Conservation (phyloP, 163 green algal species). For the Scenedesmus sp. region DNA sequence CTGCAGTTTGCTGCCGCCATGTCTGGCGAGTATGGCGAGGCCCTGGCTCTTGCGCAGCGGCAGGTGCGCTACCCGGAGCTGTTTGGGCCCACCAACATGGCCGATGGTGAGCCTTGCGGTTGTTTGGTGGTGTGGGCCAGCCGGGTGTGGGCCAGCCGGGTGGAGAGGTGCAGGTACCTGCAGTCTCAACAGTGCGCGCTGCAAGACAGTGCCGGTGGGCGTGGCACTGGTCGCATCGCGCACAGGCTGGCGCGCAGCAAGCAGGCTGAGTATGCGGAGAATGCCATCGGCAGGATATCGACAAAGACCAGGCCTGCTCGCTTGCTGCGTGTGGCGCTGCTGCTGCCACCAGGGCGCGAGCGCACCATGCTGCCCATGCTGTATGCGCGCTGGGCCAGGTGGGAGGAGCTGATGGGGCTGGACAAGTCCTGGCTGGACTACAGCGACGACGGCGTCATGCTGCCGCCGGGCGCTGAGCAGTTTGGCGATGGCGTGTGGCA, state of each 20-base stretch:
- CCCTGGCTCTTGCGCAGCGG: slow-evolving; percentile 33
- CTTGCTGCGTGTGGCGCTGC: neutral
- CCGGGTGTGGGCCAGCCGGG: too few relatives aligned
- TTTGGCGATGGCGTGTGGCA: slow-evolving; percentile 53
- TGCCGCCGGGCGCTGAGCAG: neutral
- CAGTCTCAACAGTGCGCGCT: too few relatives aligned
- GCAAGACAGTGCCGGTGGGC: too few relatives aligned
- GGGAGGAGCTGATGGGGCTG: slow-evolving; percentile 50
- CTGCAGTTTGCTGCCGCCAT: slow-evolving; percentile 69
- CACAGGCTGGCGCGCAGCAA: too few relatives aligned
- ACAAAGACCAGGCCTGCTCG: too few relatives aligned
- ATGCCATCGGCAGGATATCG: too few relatives aligned
- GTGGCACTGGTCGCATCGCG: too few relatives aligned
- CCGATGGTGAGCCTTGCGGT: slow-evolving; percentile 17
- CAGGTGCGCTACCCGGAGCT: slow-evolving; percentile 32
- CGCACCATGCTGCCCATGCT: slow-evolving; percentile 56
- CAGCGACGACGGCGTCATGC: slow-evolving; percentile 44
- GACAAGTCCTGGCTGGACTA: slow-evolving; percentile 9
- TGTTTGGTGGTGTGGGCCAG: neutral
- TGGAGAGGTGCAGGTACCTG: too few relatives aligned
- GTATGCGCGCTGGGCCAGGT: slow-evolving; percentile 57
- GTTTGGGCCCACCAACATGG: slow-evolving; percentile 50
- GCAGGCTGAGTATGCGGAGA: too few relatives aligned
- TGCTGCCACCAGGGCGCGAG: slow-evolving; percentile 39
- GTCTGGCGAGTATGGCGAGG: slow-evolving; percentile 55